Conservation (phyloP, 2,329 filamentous ascomycete species). For the Colletotrichum incanum region DNA sequence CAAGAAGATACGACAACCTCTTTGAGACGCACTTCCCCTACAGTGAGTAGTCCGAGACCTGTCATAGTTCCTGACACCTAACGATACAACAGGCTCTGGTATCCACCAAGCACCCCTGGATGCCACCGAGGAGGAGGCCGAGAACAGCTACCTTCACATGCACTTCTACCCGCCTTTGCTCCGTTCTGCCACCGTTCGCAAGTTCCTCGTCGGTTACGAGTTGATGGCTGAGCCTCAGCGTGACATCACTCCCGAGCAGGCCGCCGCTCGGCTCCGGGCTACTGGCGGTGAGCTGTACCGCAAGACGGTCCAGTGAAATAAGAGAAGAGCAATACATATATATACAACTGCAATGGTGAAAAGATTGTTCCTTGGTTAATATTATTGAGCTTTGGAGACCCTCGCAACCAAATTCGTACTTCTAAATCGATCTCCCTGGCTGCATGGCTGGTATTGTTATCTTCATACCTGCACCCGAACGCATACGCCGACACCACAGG, state of each 20-base stretch:
- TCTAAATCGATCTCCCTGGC: background rate
- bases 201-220: constrained; percentile 97
- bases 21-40: constrained; percentile 98
- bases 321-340: background rate
- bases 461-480: background rate
- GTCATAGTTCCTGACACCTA: constrained; percentile 30
- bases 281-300: constrained; percentile 90
- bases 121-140: constrained; percentile 85
- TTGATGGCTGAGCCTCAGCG: constrained; percentile 97
- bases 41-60: constrained; percentile 66
- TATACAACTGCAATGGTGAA: background rate
- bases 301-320: constrained; percentile 64
- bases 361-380: background rate
- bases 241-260: constrained; percentile 98
- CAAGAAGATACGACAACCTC: constrained; percentile 93
- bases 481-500: background rate
- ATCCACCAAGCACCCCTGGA: constrained; percentile 95
- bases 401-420: background rate
- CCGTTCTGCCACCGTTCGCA: constrained; percentile 92
- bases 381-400: background rate
- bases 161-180: constrained; percentile 98
- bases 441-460: background rate
- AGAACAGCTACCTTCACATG: constrained; percentile 93
- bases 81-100: constrained; percentile 77
- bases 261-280: constrained; percentile 81